Evolutionary conservation across 108 stramenopile species (phyloP).

Genomic region (Tribonema minus): DNA sequence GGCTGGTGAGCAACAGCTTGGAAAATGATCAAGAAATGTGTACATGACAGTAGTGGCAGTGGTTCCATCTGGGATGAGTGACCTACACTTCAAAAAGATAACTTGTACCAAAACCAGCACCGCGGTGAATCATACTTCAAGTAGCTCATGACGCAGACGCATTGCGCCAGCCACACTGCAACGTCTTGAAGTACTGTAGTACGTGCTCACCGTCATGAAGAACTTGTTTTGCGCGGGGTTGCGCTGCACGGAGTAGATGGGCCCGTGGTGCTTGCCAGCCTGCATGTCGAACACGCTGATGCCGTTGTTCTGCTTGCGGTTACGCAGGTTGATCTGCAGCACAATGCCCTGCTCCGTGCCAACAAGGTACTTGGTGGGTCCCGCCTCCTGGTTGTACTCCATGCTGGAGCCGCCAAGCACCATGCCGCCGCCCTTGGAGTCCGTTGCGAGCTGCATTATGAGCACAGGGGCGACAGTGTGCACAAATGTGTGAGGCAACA

Average conservation of each 20-base stretch:
- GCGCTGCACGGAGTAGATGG: slow-evolving; percentile 74
- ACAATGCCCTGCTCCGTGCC: slow-evolving; percentile 83
- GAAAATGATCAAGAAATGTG: too few relatives aligned
- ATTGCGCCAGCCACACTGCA: too few relatives aligned
- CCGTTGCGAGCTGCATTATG: slow-evolving; percentile 60
- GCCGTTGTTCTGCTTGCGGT: slow-evolving; percentile 73
- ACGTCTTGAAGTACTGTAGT: too few relatives aligned
- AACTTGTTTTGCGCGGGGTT: slow-evolving; percentile 76
- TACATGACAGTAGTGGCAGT: too few relatives aligned
- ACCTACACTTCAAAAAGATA: too few relatives aligned
- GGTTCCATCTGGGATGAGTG: too few relatives aligned
- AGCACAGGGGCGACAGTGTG: too few relatives aligned
- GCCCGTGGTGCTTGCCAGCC: slow-evolving; percentile 74
- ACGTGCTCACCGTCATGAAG: slow-evolving; percentile 77
- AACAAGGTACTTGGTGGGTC: slow-evolving; percentile 76
- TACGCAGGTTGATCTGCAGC: slow-evolving; percentile 59
- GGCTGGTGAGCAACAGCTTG: too few relatives aligned
- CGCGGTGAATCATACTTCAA: too few relatives aligned
- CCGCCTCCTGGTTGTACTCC: slow-evolving; percentile 80
- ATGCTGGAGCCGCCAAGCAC: slow-evolving; percentile 70
- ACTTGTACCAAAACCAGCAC: too few relatives aligned
- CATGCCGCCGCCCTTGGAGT: slow-evolving; percentile 64
- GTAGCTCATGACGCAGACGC: too few relatives aligned
- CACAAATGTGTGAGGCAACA: too few relatives aligned
- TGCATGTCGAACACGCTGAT: slow-evolving; percentile 71